Conservation (phyloP, 1,284 basidiomycete species). For the Gomphus bonarii region DNA sequence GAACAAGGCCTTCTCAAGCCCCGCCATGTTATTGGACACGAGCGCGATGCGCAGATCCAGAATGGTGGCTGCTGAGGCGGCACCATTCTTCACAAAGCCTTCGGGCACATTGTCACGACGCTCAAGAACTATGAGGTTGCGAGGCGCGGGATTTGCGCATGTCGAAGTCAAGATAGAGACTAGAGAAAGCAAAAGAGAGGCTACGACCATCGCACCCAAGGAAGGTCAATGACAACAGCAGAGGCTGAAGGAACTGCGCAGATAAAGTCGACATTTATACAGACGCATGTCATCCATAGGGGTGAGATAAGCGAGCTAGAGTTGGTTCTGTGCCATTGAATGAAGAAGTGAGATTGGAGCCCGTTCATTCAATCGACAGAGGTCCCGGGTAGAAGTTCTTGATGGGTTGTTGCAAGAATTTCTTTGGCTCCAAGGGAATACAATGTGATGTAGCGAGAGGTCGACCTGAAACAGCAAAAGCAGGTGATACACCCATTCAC, state of each 20-base stretch:
- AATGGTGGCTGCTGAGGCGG: conserved; percentile 19
- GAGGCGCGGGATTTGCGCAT: background rate
- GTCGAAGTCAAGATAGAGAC: background rate
- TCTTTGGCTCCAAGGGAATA: background rate
- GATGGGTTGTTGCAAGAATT: background rate
- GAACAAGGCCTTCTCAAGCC: conserved; percentile 25
- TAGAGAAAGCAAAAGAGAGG: no score
- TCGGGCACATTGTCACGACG: conserved; percentile 17
- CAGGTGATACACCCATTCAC: no score
- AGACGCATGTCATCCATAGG: background rate
- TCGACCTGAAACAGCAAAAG: no score
- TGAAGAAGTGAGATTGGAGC: background rate
- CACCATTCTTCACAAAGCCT: conserved; percentile 21
- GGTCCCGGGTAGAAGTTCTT: background rate
- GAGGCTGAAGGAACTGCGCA: no score
- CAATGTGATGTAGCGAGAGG: background rate
- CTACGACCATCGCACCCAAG: no score
- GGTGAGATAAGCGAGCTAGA: background rate
- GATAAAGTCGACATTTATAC: no score
- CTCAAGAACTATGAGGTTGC: conserved; percentile 21
- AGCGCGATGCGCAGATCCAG: conserved; percentile 27
- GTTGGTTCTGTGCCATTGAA: background rate
- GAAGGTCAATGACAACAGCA: background rate
- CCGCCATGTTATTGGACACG: conserved; percentile 23
- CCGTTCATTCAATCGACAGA: background rate